Conservation (phyloP, 2,329 filamentous ascomycete species). For the Lecanicillium sp. region DNA sequence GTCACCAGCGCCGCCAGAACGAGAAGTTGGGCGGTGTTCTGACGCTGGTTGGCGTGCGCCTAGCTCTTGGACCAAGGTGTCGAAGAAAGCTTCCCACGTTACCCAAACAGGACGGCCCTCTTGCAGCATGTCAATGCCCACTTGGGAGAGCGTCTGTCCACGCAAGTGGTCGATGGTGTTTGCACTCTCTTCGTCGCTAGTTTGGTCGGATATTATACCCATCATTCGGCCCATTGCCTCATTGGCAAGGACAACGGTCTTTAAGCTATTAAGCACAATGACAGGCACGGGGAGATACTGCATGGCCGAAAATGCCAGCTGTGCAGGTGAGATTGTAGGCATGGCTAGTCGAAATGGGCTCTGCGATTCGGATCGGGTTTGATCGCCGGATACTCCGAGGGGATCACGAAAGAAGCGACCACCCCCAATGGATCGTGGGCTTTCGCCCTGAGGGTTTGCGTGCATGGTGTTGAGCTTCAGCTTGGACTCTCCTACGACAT, state of each 20-base stretch:
- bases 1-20: slow-evolving; percentile 18
- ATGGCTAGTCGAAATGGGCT: slow-evolving; percentile 33
- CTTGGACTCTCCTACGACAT: slow-evolving; percentile 7
- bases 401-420: slow-evolving; percentile 28
- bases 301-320: slow-evolving; percentile 58
- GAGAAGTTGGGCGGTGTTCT: slow-evolving; percentile 13
- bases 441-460: slow-evolving; percentile 10
- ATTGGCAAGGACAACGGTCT: slow-evolving; percentile 66
- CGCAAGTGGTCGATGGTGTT: slow-evolving; percentile 50
- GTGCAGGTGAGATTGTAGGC: slow-evolving; percentile 39
- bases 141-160: slow-evolving; percentile 58
- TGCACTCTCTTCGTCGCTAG: slow-evolving; percentile 30
- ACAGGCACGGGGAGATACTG: slow-evolving; percentile 68
- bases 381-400: slow-evolving; percentile 11
- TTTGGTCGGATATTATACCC: slow-evolving; percentile 40
- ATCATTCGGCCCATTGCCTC: slow-evolving; percentile 66
- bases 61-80: slow-evolving; percentile 40
- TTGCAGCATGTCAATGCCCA: slow-evolving; percentile 67
- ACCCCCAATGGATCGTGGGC: slow-evolving; percentile 16
- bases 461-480: slow-evolving; percentile 12
- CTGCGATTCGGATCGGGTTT: slow-evolving; percentile 25
- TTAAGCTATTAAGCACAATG: slow-evolving; percentile 57
- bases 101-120: slow-evolving; percentile 54
- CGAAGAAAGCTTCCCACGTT: slow-evolving; percentile 51
- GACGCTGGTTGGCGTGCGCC: slow-evolving; percentile 19